Evolutionary conservation across 495 filamentous ascomycete species (phyloP).

Genomic region (Podospora anserina): DNA sequence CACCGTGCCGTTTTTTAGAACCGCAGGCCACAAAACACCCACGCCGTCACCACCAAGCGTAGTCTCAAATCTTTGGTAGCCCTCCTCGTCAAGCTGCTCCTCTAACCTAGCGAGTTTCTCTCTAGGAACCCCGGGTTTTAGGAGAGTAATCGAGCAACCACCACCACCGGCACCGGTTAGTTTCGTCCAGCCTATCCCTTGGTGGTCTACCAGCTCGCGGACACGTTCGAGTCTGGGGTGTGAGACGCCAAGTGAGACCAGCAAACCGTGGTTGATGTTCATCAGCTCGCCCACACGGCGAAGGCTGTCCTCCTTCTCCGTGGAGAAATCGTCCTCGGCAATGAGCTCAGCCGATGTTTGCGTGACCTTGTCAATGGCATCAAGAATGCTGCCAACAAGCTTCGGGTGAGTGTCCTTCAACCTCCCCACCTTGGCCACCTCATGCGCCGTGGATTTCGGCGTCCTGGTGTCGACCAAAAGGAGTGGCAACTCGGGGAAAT

Average conservation of each 20-base stretch:
- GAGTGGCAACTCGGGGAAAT: slow-evolving; percentile 86
- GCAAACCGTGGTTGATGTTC: slow-evolving; percentile 86
- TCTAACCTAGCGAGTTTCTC: slow-evolving; percentile 60
- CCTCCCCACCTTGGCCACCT: slow-evolving; percentile 80
- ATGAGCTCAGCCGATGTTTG: slow-evolving; percentile 70
- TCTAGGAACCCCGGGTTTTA: slow-evolving; percentile 57
- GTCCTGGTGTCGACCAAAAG: slow-evolving; percentile 85
- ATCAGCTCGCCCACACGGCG: slow-evolving; percentile 78
- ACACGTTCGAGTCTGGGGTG: slow-evolving; percentile 91
- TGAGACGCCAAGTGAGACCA: slow-evolving; percentile 85
- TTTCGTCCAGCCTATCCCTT: slow-evolving; percentile 94
- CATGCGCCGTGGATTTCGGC: slow-evolving; percentile 71
- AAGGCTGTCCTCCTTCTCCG: slow-evolving; percentile 54
- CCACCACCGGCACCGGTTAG: slow-evolving; percentile 93
- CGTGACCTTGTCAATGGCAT: slow-evolving; percentile 79
- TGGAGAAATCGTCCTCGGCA: slow-evolving; percentile 58
- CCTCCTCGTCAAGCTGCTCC: slow-evolving; percentile 64
- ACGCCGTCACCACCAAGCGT: slow-evolving; percentile 89
- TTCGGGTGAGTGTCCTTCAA: slow-evolving; percentile 66
- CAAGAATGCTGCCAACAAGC: slow-evolving; percentile 72
- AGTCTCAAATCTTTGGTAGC: slow-evolving; percentile 79
- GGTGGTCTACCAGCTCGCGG: slow-evolving; percentile 82
- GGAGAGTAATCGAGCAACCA: slow-evolving; percentile 87
- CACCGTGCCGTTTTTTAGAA: slow-evolving; percentile 69
- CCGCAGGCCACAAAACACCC: slow-evolving; percentile 87